These are phyloP conservation scores for Gossypium longicalyx DNA, from an alignment of 345 rosid species.

Conservation along the genomic window DNA sequence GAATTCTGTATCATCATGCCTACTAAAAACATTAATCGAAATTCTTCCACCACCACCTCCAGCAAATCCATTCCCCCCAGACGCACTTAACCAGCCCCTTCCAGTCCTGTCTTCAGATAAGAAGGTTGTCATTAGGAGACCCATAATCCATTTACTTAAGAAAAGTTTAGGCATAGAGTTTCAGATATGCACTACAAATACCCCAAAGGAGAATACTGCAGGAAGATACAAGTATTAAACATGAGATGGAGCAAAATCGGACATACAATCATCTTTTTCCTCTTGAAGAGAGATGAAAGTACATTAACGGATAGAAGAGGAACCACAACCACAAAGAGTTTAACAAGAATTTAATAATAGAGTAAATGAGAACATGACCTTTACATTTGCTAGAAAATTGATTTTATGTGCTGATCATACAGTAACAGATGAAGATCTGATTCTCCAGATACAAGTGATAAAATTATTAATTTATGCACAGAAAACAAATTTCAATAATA, in stretches of 20 bases:
- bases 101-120: constrained; percentile 47
- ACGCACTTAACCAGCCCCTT: constrained; percentile 48
- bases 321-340: not conserved
- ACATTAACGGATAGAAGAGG: not conserved
- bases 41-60: constrained; percentile 81
- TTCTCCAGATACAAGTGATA: not conserved
- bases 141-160: not conserved
- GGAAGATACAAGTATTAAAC: not conserved
- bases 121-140: constrained; percentile 6
- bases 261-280: not conserved
- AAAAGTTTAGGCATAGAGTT: not conserved
- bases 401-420: not conserved
- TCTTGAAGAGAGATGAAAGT: not conserved
- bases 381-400: not conserved
- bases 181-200: not conserved
- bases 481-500: not conserved
- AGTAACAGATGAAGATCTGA: not conserved
- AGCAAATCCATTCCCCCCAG: constrained; percentile 69
- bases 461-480: not conserved
- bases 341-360: not conserved
- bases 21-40: constrained; percentile 60
- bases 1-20: constrained; percentile 46
- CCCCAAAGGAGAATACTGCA: not conserved
- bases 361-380: not conserved
- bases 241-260: not conserved